Evolutionary conservation across 495 filamentous ascomycete species (phyloP).

Genomic region (Xylaria cubensis): DNA sequence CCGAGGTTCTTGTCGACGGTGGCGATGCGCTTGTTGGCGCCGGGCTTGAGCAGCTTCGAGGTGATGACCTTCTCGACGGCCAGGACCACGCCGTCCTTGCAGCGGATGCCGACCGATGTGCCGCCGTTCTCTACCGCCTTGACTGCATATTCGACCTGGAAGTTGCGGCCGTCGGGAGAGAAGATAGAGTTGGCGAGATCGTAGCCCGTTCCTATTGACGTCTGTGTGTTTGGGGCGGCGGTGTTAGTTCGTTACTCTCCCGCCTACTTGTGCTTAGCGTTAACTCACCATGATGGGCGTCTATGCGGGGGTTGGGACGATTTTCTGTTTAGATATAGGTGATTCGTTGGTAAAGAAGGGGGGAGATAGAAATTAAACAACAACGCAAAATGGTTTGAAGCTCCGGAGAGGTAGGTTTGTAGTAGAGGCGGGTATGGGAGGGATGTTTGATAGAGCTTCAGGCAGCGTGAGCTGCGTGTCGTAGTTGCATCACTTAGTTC

Average conservation of each 20-base stretch:
- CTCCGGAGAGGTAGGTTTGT: not conserved
- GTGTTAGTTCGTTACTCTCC: not conserved
- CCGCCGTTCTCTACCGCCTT: slow-evolving; percentile 99
- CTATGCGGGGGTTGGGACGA: not conserved
- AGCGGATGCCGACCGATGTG: slow-evolving; percentile 94
- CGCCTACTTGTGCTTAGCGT: not conserved
- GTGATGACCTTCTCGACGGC: slow-evolving; percentile 95
- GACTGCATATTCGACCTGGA: slow-evolving; percentile 98
- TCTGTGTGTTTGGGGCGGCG: slow-evolving; percentile 58
- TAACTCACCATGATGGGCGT: slow-evolving; percentile 19
- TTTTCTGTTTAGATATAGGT: not conserved
- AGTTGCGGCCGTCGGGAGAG: slow-evolving; percentile 97
- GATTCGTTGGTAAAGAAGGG: not conserved
- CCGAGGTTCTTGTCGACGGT: slow-evolving; percentile 94
- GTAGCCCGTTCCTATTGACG: slow-evolving; percentile 99
- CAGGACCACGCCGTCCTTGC: slow-evolving; percentile 95
- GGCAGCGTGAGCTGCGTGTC: slow-evolving; percentile 57
- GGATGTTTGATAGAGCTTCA: slow-evolving; percentile 39
- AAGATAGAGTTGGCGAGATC: slow-evolving; percentile 99
- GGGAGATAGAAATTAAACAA: too few relatives aligned
- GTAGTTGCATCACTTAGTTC: slow-evolving; percentile 30
- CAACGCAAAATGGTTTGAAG: not conserved
- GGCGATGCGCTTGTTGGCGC: slow-evolving; percentile 94
- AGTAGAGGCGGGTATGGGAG: slow-evolving; percentile 19
- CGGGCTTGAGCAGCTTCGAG: slow-evolving; percentile 91